Evolutionary conservation across 148 eudicot genomes (phyloP).

Genomic region (Rhododendron williamsianum): DNA sequence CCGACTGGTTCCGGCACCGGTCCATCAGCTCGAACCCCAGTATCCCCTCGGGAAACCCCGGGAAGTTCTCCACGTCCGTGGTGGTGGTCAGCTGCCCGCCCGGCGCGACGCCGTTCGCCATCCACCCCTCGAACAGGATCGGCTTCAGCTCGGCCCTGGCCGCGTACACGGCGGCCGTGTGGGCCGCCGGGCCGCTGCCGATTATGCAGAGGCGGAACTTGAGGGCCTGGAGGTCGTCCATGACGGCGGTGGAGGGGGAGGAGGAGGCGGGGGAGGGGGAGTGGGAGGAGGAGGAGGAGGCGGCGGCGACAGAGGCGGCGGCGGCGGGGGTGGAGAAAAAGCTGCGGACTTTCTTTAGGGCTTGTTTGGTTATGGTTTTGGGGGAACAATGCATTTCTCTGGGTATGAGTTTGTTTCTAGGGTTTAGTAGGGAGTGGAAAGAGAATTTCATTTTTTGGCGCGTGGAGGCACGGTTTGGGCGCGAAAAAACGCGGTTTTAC

Average conservation of each 20-base stretch:
- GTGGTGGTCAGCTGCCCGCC: slow-evolving; percentile 96
- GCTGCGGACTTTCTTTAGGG: background rate
- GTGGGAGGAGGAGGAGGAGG: no score
- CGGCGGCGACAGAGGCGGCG: background rate
- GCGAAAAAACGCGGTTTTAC: background rate
- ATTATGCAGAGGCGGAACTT: slow-evolving; percentile 69
- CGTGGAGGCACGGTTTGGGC: background rate
- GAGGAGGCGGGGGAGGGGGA: background rate
- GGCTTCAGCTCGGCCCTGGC: slow-evolving; percentile 81
- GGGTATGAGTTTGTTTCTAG: no score
- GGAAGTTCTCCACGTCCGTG: slow-evolving; percentile 83
- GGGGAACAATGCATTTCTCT: background rate
- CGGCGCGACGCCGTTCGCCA: slow-evolving; percentile 90
- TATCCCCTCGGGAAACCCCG: slow-evolving; percentile 75
- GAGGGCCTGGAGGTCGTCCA: slow-evolving; percentile 37
- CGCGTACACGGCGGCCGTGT: slow-evolving; percentile 91
- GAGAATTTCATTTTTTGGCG: background rate
- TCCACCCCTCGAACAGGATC: slow-evolving; percentile 75
- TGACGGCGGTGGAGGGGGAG: background rate
- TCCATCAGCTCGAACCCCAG: slow-evolving; percentile 56
- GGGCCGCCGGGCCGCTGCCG: slow-evolving; percentile 92
- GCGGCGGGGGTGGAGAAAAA: background rate
- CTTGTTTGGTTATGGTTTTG: background rate
- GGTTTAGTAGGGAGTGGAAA: background rate
- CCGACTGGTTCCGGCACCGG: slow-evolving; percentile 41